Evolutionary conservation across 768 basidiomycete species (phyloP).

Genomic region (Tulasnella sp.): DNA sequence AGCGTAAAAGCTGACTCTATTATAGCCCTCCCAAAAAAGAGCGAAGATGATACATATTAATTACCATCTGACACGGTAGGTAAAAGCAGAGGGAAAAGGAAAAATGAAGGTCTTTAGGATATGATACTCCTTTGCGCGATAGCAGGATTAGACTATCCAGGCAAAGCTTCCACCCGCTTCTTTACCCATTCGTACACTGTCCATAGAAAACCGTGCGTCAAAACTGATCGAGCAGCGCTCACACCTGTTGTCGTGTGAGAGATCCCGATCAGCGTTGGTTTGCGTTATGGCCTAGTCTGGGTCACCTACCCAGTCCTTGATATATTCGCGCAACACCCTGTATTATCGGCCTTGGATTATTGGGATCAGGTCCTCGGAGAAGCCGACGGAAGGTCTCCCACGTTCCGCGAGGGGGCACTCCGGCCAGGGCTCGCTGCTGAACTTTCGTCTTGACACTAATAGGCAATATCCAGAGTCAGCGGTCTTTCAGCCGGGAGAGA

Average conservation of each 20-base stretch:
- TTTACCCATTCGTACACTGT: constrained; percentile 69
- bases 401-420: constrained; percentile 64
- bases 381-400: constrained; percentile 72
- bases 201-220: constrained; percentile 92
- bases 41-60: background rate
- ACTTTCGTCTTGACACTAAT: constrained; percentile 86
- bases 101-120: background rate
- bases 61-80: background rate
- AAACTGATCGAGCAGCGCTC: constrained; percentile 85
- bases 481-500: constrained; percentile 21
- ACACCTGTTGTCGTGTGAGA: constrained; percentile 41
- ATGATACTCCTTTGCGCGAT: background rate
- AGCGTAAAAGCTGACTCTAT: background rate
- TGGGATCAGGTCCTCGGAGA: constrained; percentile 78
- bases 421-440: constrained; percentile 87
- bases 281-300: background rate
- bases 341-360: constrained; percentile 58
- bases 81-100: background rate
- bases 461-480: constrained; percentile 24
- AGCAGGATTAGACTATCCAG: background rate
- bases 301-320: constrained; percentile 65
- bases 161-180: constrained; percentile 35
- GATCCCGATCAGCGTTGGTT: background rate
- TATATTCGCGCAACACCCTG: constrained; percentile 82
- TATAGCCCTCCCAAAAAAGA: background rate